Evolutionary conservation across 2,329 filamentous ascomycete genomes (phyloP).

Genomic region (Orbilia quercus): DNA sequence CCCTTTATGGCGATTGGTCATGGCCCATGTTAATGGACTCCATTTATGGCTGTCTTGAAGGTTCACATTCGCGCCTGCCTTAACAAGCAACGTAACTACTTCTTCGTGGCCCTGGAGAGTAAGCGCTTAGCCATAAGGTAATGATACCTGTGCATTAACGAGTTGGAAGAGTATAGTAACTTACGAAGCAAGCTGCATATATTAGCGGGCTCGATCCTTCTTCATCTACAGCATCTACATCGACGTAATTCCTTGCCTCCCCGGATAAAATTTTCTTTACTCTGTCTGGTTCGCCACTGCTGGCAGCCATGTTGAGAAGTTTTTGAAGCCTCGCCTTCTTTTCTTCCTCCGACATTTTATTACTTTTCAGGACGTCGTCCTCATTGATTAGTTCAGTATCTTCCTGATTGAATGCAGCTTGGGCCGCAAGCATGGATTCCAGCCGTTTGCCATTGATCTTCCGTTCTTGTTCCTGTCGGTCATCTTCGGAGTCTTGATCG

Average conservation of each 20-base stretch:
- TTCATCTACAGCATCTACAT: constrained; percentile 88
- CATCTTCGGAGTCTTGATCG: constrained; percentile 70
- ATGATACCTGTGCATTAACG: constrained; percentile 8
- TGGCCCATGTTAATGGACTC: constrained; percentile 99
- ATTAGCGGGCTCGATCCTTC: constrained; percentile 97
- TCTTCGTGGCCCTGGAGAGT: constrained; percentile 79
- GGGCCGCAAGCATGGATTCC: constrained; percentile 95
- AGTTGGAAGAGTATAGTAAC: constrained; percentile 61
- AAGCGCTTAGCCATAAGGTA: constrained; percentile 10
- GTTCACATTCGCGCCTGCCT: constrained; percentile 88
- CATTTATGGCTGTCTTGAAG: constrained; percentile 95
- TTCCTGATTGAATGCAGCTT: constrained; percentile 81
- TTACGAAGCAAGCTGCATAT: constrained; percentile 95
- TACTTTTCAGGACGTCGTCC: constrained; percentile 79
- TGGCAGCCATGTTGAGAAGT: constrained; percentile 91
- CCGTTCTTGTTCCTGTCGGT: constrained; percentile 62
- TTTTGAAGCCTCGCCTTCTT: constrained; percentile 87
- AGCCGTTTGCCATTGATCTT: constrained; percentile 85
- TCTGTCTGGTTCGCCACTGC: constrained; percentile 89
- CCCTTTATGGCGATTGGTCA: constrained; percentile 96
- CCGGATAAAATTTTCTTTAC: constrained; percentile 80
- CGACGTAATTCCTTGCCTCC: constrained; percentile 77
- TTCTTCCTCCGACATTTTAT: constrained; percentile 77
- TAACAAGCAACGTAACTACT: constrained; percentile 84
- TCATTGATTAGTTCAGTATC: constrained; percentile 80